Base-by-base conservation (phyloP, 148 eudicot species). In the Fagopyrum homotropicum region DNA sequence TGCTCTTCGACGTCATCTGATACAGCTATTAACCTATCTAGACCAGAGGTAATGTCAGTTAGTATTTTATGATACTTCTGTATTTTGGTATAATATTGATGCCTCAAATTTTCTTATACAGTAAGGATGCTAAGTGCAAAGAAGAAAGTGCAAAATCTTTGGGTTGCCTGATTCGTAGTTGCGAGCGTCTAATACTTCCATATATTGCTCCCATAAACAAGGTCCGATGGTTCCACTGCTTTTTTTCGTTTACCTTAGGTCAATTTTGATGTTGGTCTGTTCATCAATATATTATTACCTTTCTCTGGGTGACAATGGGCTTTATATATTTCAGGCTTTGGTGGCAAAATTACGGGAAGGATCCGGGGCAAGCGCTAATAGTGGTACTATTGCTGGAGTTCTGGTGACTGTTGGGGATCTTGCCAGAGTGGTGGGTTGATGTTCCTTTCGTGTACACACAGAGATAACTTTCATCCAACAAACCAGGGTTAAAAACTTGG, bases 61-160 rank as follows among this genome's bases (percentile, higher is more conserved):
- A 40, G 10, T 54, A 3, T 29, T 66, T 40, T 40, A 66, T 15
- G 9, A 45, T 66, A 40, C 71, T 10, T 35, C 4, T 66, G 40
- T 66, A 46, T 66, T 66, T 66, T 40, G 71, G 19, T 45, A 66
- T 66, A 66, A 17, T 17, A 4, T 40, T 66, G 71, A 66, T 40
- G 35, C 71, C 30, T 66, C 17, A 40, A 35, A 35, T 72, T 60
- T 69, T 72, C 64, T 17, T 40, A 7, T 76, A 84, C 96, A 95
- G 99, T 77, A 88, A 88, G 63, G 99, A 95, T 80, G 85, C 87
- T 83, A 95, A 95, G 81, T 92, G 99, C 81, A 85, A 89, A 84
- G 99, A 95, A 89, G 99, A 95, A 80, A 92, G 99, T 80, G 99
- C 99, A 14, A 95, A 95, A 71, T 87, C 92, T 75, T 83, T 95